Percentiles rank a stretch among this genome's conserved stretches.
Conservation (phyloP, 2,329 filamentous ascomycete genomes). For the Exutisphaerella laricina region DNA sequence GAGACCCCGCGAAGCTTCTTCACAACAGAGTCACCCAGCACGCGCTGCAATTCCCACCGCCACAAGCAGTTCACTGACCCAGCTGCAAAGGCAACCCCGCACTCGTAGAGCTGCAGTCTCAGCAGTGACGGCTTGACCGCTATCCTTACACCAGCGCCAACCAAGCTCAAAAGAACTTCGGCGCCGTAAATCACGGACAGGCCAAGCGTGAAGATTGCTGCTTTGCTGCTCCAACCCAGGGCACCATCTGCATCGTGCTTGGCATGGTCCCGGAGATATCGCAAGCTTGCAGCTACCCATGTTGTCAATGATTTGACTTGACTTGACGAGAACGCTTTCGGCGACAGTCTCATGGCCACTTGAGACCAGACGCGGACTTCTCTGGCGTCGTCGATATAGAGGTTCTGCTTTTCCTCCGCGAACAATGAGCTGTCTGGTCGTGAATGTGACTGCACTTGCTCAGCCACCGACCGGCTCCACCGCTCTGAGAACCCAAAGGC, state of each 20-base stretch:
- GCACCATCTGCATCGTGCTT: slow-evolving; percentile 52
- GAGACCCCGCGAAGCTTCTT: too few relatives aligned
- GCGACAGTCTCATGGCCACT: slow-evolving; percentile 39
- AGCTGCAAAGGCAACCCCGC: slow-evolving; percentile 23
- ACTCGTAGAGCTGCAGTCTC: slow-evolving; percentile 25
- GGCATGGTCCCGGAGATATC: slow-evolving; percentile 36
- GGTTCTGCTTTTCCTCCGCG: slow-evolving; percentile 83
- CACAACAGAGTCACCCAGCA: slow-evolving; percentile 26
- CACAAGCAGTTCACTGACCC: slow-evolving; percentile 34
- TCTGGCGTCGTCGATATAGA: slow-evolving; percentile 78
- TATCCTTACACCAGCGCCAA: slow-evolving; percentile 14
- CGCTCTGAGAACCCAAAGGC: slow-evolving; percentile 15
- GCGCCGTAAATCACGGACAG: slow-evolving; percentile 40
- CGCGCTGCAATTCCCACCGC: slow-evolving; percentile 33
- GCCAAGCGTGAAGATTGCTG: slow-evolving; percentile 60
- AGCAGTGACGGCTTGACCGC: slow-evolving; percentile 24
- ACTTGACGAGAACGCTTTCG: slow-evolving; percentile 24
- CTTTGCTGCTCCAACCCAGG: slow-evolving; percentile 62
- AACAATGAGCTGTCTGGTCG: slow-evolving; percentile 66
- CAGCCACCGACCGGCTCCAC: slow-evolving; percentile 4
- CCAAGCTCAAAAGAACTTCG: slow-evolving; percentile 36
- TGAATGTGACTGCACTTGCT: slow-evolving; percentile 16
- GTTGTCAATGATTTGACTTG: slow-evolving; percentile 14
- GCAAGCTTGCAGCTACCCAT: slow-evolving; percentile 52
- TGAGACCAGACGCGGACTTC: slow-evolving; percentile 66